Base-by-base conservation (phyloP, 495 filamentous ascomycete genomes). In the Polyplosphaeria fusca region DNA sequence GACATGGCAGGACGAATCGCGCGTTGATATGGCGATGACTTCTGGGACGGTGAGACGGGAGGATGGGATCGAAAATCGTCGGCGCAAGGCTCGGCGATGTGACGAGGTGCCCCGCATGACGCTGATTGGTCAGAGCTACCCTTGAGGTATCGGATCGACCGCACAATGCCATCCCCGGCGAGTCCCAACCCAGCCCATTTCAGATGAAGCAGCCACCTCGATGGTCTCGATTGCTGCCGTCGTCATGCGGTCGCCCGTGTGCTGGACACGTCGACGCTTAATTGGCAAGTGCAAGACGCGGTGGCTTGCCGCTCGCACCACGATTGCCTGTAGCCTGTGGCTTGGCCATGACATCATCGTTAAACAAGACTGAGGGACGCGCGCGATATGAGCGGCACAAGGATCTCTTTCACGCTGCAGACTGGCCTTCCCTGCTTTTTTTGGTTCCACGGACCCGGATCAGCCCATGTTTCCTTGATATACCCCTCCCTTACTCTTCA, bases 1-100 rank as follows among this genome's bases (percentile, higher is more conserved):
- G 63, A 58, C 63, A 68, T 68, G 53, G 49, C 55, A 43, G 49
- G 25, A 22, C 22, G n/a, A n/a, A n/a, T n/a, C n/a, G n/a, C n/a
- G n/a, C n/a, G n/a, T n/a, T n/a, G n/a, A n/a, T n/a, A n/a, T n/a
- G n/a, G n/a, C n/a, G n/a, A n/a, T n/a, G n/a, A n/a, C n/a, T n/a
- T n/a, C 55, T 40, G 24, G 5, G 20, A 47, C 20, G 24, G 28
- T 22, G 40, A 14, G n/a, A 24, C 20, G 39, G 23, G 23, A 28
- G n/a, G 38, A 28, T 27, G 18, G 22, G 22, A 12, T 40, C 12
- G 32, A 18, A 18, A n/a, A n/a, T n/a, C n/a, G n/a, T n/a, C n/a
- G n/a, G n/a, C n/a, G 26, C 47, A 50, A 23, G 47, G 47, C 47
- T 37, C 18, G 23, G 27, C 47, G 47, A 50, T 1, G 27, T 3